Evolutionary conservation across 306 rosid species (phyloP).

Genomic region (Gleditsia sinensis): DNA sequence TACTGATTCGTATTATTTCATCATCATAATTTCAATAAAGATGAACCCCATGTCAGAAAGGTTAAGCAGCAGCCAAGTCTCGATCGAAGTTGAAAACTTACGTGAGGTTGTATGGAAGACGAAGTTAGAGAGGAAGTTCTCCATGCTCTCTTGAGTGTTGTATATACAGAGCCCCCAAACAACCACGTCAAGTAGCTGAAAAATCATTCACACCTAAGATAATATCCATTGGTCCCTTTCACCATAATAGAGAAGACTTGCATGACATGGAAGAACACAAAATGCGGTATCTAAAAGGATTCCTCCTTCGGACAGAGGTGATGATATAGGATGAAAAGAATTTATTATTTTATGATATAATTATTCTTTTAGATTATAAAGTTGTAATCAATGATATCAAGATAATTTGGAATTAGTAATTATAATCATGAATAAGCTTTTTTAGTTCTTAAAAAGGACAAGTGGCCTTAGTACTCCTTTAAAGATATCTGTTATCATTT

Average conservation of each 20-base stretch:
- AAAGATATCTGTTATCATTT: too few species aligned
- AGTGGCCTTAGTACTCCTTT: too few species aligned
- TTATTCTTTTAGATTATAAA: too few species aligned
- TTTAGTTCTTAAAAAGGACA: too few species aligned
- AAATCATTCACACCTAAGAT: neutral
- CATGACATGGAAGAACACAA: neutral
- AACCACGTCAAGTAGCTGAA: neutral
- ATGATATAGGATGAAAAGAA: too few species aligned
- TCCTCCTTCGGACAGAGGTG: neutral
- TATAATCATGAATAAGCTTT: too few species aligned
- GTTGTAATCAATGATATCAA: too few species aligned
- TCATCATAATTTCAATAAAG: too few species aligned
- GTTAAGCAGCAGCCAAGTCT: neutral
- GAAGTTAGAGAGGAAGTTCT: neutral
- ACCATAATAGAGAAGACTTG: neutral
- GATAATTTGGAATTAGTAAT: too few species aligned
- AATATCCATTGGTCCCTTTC: slow-evolving; percentile 2
- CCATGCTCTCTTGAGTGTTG: neutral
- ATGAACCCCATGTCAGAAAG: too few species aligned
- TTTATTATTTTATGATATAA: too few species aligned
- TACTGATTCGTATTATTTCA: too few species aligned
- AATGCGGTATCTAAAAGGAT: neutral
- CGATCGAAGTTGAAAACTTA: neutral
- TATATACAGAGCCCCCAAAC: neutral
- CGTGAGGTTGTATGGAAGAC: neutral